Evolutionary conservation across 129 eudicot genomes (phyloP).

Genomic region (Oenanthe sinensis): DNA sequence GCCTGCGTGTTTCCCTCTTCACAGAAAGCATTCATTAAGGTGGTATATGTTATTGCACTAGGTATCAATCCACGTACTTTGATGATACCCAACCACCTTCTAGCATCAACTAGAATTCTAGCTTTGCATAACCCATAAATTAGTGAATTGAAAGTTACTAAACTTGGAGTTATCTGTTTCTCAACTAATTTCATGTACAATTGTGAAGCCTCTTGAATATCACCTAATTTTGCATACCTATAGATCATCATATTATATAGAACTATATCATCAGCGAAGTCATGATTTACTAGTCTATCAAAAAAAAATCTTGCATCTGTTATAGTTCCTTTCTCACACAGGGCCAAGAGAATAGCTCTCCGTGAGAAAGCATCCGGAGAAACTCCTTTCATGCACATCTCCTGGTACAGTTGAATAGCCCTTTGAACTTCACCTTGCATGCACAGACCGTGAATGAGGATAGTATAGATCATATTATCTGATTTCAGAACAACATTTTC

Average conservation of each 20-base stretch:
- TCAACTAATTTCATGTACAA: constrained; percentile 32
- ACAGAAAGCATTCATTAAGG: constrained; percentile 64
- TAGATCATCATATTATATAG: constrained; percentile 78
- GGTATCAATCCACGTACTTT: constrained; percentile 50
- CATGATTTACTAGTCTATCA: constrained; percentile 28
- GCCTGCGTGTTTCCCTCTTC: constrained; percentile 42
- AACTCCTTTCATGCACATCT: constrained; percentile 43
- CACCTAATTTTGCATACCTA: constrained; percentile 60
- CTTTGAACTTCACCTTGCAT: constrained; percentile 53
- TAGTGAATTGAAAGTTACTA: constrained; percentile 77
- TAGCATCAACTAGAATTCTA: constrained; percentile 40
- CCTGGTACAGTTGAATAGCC: constrained; percentile 47
- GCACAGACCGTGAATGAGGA: constrained; percentile 65
- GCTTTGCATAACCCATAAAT: constrained; percentile 62
- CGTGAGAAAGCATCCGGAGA: constrained; percentile 31
- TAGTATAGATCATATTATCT: constrained; percentile 59
- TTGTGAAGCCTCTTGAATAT: constrained; percentile 32
- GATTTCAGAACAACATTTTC: constrained; percentile 42
- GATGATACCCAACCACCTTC: constrained; percentile 33
- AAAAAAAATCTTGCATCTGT: constrained; percentile 61
- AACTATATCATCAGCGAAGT: constrained; percentile 35
- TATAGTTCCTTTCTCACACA: constrained; percentile 38
- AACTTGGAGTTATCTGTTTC: constrained; percentile 54
- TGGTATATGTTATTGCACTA: constrained; percentile 63
- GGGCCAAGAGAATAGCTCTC: constrained; percentile 43